Evolutionary conservation across 306 rosid genomes (phyloP).

Genomic region (Sphenostylis stenocarpa): DNA sequence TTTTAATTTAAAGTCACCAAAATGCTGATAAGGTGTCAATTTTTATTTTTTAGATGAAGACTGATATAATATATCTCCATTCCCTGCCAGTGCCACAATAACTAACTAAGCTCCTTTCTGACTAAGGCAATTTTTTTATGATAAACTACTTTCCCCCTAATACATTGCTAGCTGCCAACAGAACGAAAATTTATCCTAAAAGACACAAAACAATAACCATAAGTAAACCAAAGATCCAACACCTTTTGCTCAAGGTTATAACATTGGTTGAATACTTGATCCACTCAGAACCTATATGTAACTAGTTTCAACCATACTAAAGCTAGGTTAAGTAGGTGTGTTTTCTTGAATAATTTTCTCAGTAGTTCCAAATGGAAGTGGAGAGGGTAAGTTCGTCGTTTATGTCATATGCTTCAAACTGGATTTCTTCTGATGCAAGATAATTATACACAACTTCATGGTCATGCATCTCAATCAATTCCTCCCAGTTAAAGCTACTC

Average conservation of each 20-base stretch:
- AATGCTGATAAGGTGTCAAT: not conserved
- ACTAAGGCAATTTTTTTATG: not conserved
- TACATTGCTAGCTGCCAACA: conserved; percentile 24
- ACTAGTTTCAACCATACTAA: conserved; percentile 18
- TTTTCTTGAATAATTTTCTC: conserved; percentile 27
- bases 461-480: conserved; percentile 57
- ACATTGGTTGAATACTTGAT: conserved; percentile 18
- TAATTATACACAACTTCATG: conserved; percentile 38
- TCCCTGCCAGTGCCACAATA: conserved; percentile 16
- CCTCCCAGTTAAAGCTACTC: conserved; percentile 73
- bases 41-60: not conserved
- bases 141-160: conserved; percentile 31
- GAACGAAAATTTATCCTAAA: conserved; percentile 17
- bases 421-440: conserved; percentile 48
- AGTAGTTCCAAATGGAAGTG: conserved; percentile 75
- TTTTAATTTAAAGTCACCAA: not conserved
- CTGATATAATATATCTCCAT: not conserved
- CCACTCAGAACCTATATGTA: not conserved
- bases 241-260: conserved; percentile 26
- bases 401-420: conserved; percentile 55
- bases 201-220: conserved; percentile 10
- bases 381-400: conserved; percentile 59
- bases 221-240: conserved; percentile 32
- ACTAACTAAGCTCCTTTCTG: conserved; percentile 11
- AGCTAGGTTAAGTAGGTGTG: conserved; percentile 15